Evolutionary conservation across 2,329 filamentous ascomycete genomes (phyloP).

Genomic region (Verticillium isaacii): DNA sequence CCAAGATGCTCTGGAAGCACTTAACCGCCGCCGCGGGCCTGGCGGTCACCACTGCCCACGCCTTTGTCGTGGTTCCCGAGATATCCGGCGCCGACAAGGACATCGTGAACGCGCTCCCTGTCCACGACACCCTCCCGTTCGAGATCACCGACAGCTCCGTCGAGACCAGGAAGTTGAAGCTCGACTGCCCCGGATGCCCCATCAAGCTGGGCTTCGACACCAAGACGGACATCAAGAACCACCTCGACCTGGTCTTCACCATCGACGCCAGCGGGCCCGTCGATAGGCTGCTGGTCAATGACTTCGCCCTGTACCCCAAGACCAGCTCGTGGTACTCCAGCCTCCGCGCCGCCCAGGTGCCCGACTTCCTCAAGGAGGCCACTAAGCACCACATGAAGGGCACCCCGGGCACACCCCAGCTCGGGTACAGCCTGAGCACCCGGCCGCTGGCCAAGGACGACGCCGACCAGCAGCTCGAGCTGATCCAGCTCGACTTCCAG

Average conservation of each 20-base stretch:
- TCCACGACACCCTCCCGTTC: constrained; percentile 16
- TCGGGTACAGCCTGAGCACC: constrained; percentile 46
- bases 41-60: constrained; percentile 26
- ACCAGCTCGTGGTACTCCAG: constrained; percentile 38
- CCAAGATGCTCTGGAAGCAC: constrained; percentile 26
- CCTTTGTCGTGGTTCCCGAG: constrained; percentile 52
- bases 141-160: constrained; percentile 27
- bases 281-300: constrained; percentile 53
- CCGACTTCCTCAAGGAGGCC: constrained; percentile 24
- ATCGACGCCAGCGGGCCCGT: constrained; percentile 38
- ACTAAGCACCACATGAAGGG: constrained; percentile 24
- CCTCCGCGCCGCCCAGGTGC: constrained; percentile 41
- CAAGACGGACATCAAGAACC: constrained; percentile 23
- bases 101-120: constrained; percentile 34
- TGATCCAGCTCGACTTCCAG: constrained; percentile 51
- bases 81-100: constrained; percentile 36
- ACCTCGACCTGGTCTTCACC: constrained; percentile 49
- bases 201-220: constrained; percentile 23
- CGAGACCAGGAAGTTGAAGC: constrained; percentile 34
- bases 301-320: constrained; percentile 54
- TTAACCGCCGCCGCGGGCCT: constrained; percentile 27
- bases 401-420: constrained; percentile 24
- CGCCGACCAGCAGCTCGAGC: constrained; percentile 44
- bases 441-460: constrained; percentile 40
- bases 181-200: constrained; percentile 52